Percentiles rank a stretch among this genome's conserved stretches.
Evolutionary conservation across 2,329 filamentous ascomycete species (phyloP).

Genomic region (Penicillium nordicum): DNA sequence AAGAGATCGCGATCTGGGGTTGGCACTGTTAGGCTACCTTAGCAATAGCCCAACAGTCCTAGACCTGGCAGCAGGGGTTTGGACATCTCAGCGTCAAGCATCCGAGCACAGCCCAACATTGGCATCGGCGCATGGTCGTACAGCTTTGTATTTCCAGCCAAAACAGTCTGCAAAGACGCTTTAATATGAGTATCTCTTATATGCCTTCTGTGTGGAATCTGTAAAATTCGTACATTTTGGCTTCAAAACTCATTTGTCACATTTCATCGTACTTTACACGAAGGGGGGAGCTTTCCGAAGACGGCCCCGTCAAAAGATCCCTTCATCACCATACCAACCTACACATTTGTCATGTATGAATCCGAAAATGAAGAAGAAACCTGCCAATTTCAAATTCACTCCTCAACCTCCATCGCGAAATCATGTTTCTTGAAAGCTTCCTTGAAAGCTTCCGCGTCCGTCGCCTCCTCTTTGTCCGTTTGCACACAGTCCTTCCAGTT

Average conservation of each 20-base stretch:
- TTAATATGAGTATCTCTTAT: not conserved
- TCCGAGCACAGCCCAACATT: not conserved
- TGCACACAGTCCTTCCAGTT: conserved; percentile 85
- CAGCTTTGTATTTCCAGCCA: not conserved
- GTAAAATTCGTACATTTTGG: not conserved
- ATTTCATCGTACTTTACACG: conserved; percentile 6
- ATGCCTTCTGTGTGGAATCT: not conserved
- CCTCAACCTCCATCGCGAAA: conserved; percentile 58
- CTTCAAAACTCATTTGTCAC: conserved; percentile 3
- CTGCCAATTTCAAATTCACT: not conserved
- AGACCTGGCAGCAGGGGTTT: no score
- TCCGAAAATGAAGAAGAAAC: not conserved
- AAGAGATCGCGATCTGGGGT: not conserved
- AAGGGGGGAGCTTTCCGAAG: not conserved
- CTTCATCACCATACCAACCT: not conserved
- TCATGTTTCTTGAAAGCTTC: conserved; percentile 81
- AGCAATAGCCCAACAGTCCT: not conserved
- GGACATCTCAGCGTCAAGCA: not conserved
- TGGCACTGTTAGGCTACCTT: not conserved
- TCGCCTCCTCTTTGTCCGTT: conserved; percentile 70
- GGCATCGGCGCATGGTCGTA: not conserved
- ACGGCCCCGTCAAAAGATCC: not conserved
- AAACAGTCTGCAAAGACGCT: not conserved
- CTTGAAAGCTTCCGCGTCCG: conserved; percentile 76
- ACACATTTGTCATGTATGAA: not conserved